Conservation (phyloP, 805 yeast genomes). For the Metschnikowia lachancei region DNA sequence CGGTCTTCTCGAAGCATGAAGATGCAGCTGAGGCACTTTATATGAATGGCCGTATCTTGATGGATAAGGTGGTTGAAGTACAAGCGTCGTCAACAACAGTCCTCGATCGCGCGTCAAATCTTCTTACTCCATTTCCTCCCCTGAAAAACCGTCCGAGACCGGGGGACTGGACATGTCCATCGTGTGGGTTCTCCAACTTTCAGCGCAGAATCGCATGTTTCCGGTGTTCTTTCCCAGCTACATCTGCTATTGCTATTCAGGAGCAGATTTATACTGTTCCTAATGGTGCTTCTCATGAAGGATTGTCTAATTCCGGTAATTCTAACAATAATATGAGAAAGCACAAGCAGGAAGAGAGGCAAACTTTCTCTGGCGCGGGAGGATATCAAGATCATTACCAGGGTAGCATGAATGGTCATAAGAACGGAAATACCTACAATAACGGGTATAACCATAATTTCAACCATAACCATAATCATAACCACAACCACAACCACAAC, state of each 20-base stretch:
- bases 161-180: slow-evolving; percentile 98
- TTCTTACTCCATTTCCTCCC: slow-evolving; percentile 80
- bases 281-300: background rate
- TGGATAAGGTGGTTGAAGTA: slow-evolving; percentile 75
- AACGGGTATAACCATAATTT: slow-evolving; percentile 17
- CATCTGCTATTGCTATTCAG: slow-evolving; percentile 67
- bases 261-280: slow-evolving; percentile 48
- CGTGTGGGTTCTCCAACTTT: slow-evolving; percentile 92
- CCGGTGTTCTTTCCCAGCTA: slow-evolving; percentile 85
- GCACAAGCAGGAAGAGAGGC: slow-evolving; percentile 17
- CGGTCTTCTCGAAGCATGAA: slow-evolving; percentile 78
- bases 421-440: slow-evolving; percentile 16
- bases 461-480: slow-evolving; percentile 17
- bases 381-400: slow-evolving; percentile 16
- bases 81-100: slow-evolving; percentile 81
- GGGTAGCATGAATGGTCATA: slow-evolving; percentile 10
- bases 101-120: slow-evolving; percentile 77
- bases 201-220: slow-evolving; percentile 93
- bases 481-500: slow-evolving; percentile 18
- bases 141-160: slow-evolving; percentile 88
- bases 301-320: background rate
- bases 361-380: slow-evolving; percentile 8
- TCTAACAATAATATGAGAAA: slow-evolving; percentile 6
- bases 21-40: slow-evolving; percentile 77
- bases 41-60: slow-evolving; percentile 73